phyloP scores from a whole-genome alignment of 2,329 filamentous ascomycete genomes.

The Fusarium cicatricum region DNA sequence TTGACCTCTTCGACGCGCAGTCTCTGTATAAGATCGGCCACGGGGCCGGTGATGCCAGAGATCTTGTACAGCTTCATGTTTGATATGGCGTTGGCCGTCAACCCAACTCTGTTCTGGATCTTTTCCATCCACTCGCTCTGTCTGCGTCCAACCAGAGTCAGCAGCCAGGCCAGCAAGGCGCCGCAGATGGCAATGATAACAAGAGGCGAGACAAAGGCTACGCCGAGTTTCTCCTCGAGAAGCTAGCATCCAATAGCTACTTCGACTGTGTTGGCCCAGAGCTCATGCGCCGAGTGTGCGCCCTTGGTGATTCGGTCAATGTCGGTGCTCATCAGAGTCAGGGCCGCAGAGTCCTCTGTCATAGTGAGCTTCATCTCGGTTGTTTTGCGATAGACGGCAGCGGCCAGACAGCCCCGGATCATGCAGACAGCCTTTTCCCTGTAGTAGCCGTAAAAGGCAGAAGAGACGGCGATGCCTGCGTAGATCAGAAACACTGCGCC shows the following conservation, averaged over 20 bases:
- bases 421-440: slow-evolving; percentile 46
- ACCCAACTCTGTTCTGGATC: slow-evolving; percentile 47
- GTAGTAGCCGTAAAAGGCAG: slow-evolving; percentile 52
- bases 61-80: slow-evolving; percentile 48
- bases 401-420: slow-evolving; percentile 45
- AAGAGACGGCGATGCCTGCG: slow-evolving; percentile 50
- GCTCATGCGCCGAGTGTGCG: slow-evolving; percentile 48
- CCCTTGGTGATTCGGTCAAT: slow-evolving; percentile 53
- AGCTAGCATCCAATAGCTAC: slow-evolving; percentile 56
- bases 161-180: slow-evolving; percentile 20
- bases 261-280: slow-evolving; percentile 53
- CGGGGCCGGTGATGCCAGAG: slow-evolving; percentile 40
- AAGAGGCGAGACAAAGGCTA: slow-evolving; percentile 57
- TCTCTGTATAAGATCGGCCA: slow-evolving; percentile 42
- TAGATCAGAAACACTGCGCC: slow-evolving; percentile 53
- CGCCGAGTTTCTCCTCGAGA: slow-evolving; percentile 55
- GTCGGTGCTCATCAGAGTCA: slow-evolving; percentile 60
- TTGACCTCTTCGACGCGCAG: slow-evolving; percentile 44
- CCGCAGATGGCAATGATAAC: slow-evolving; percentile 49
- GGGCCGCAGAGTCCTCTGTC: slow-evolving; percentile 50
- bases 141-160: slow-evolving; percentile 24
- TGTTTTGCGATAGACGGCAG: slow-evolving; percentile 48
- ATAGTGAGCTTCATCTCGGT: slow-evolving; percentile 43
- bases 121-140: slow-evolving; percentile 49
- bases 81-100: slow-evolving; percentile 44